Base-by-base conservation (phyloP, 768 basidiomycete genomes). In the Tylopilus plumbeoviolaceoides region DNA sequence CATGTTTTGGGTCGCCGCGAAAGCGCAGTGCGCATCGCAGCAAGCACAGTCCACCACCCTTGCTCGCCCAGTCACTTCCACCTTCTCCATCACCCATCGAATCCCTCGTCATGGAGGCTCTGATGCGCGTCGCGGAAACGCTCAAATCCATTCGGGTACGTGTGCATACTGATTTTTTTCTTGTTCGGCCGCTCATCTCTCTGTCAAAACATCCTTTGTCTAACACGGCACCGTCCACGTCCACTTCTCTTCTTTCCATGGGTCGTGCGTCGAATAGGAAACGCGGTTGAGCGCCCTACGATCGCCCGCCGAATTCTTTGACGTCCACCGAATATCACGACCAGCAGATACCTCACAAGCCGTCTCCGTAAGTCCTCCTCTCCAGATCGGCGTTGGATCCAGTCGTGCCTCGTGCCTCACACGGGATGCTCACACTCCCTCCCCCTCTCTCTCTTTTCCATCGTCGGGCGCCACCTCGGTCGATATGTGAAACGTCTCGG, bases 271-370 rank as follows among this genome's bases (percentile, higher is more conserved):
- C 28, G 30, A 1, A 47, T 12, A 53, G 52, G 52, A 53, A 44
- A 53, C 52, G 11, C 41, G 52, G n/a, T 33, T 92, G 53, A 87
- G 87, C 51, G 83, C 84, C 38, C 74, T 93, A 57, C 80, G 91
- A 53, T 75, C 85, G 1, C 82, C 84, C 6, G 64, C 70, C 43
- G 91, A 93, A 68, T 93, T 93, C 71, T 92, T 93, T 64, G 91
- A 93, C 72, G 72, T 78, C 59, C 83, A 92, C 59, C 84, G 90
- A 20, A 71, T 95, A 47, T 93, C 91, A n/a, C 76, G 84, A 62
- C 91, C 91, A 10, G 83, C 84, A 23, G 89, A 94, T 65, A 66
- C 91, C 44, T 89, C 90, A 67, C 79, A 83, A 55, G 88, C 89
- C 42, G 86, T 85, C 35, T 81, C 84, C 59, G 89, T 89, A 56